These are phyloP conservation scores for Pestalotiopsis fici DNA, from an alignment of 2,329 filamentous ascomycete genomes.

Conservation along the genomic window DNA sequence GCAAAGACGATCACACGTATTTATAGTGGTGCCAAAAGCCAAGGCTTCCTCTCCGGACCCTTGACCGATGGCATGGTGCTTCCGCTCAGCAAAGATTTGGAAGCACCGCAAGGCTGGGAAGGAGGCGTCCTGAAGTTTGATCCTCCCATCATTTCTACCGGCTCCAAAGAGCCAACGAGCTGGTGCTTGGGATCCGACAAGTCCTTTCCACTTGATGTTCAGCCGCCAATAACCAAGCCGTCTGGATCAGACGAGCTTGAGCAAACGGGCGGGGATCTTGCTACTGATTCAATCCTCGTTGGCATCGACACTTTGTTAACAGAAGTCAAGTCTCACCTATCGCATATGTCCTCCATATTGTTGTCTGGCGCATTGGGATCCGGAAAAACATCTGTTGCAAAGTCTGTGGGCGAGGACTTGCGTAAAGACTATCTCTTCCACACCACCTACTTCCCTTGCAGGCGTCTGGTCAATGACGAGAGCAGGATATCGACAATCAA, in stretches of 20 bases:
- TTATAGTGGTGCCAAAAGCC: constrained; percentile 59
- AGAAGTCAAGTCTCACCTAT: constrained; percentile 74
- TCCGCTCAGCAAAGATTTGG: constrained; percentile 55
- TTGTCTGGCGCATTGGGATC: constrained; percentile 87
- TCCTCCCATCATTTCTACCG: constrained; percentile 42
- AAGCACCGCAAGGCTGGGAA: constrained; percentile 66
- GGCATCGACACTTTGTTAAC: constrained; percentile 79
- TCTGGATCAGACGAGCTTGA: constrained; percentile 49
- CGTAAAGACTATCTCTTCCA: constrained; percentile 76
- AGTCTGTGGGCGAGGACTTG: constrained; percentile 73
- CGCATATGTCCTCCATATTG: constrained; percentile 85
- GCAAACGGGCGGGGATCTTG: constrained; percentile 55
- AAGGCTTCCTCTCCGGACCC: constrained; percentile 76
- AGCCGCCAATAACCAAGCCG: constrained; percentile 70
- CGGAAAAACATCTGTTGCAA: constrained; percentile 83
- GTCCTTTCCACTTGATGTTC: constrained; percentile 74
- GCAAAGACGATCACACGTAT: constrained; percentile 70
- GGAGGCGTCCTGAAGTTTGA: constrained; percentile 85
- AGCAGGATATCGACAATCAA: constrained; percentile 88
- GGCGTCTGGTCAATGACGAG: constrained; percentile 87
- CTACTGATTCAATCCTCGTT: constrained; percentile 65
- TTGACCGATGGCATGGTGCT: constrained; percentile 88
- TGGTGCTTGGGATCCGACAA: constrained; percentile 83
- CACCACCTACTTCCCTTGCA: constrained; percentile 82
- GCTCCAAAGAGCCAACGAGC: constrained; percentile 46